Conservation (phyloP, 179 eudicot genomes). For the Camellia oleifera region DNA sequence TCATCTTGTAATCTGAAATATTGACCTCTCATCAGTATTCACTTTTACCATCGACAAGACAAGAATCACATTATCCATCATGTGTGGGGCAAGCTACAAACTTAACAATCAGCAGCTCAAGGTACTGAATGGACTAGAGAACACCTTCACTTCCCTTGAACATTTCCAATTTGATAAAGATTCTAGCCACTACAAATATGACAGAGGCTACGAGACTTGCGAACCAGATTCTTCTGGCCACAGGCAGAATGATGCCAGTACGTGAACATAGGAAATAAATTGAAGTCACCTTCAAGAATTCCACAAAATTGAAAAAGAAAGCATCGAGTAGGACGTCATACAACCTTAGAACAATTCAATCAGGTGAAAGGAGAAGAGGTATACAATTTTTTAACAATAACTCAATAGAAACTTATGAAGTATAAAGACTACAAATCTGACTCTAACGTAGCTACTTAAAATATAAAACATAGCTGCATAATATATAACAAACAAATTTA, state of each 20-base stretch:
- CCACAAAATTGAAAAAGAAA: not conserved
- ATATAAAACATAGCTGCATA: not conserved
- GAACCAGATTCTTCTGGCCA: not conserved
- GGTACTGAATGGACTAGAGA: not conserved
- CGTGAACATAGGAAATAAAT: conserved; percentile 3
- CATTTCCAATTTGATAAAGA: not conserved
- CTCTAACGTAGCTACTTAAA: not conserved
- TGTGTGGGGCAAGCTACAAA: not conserved
- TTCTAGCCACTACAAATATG: not conserved
- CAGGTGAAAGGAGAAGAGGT: not conserved
- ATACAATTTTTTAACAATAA: not conserved
- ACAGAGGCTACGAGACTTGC: not conserved
- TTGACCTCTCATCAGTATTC: not conserved
- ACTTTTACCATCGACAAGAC: not conserved
- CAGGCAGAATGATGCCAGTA: not conserved
- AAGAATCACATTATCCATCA: not conserved
- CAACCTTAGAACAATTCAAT: not conserved
- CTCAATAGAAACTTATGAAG: not conserved
- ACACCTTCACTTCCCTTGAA: not conserved
- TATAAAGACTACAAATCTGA: not conserved
- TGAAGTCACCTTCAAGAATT: not conserved
- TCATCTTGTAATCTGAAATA: not conserved
- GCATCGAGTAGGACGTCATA: not conserved
- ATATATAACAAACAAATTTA: not conserved
- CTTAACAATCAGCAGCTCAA: not conserved